phyloP scores from a whole-genome alignment of 345 rosid species.

The Eucalyptus viminalis region DNA sequence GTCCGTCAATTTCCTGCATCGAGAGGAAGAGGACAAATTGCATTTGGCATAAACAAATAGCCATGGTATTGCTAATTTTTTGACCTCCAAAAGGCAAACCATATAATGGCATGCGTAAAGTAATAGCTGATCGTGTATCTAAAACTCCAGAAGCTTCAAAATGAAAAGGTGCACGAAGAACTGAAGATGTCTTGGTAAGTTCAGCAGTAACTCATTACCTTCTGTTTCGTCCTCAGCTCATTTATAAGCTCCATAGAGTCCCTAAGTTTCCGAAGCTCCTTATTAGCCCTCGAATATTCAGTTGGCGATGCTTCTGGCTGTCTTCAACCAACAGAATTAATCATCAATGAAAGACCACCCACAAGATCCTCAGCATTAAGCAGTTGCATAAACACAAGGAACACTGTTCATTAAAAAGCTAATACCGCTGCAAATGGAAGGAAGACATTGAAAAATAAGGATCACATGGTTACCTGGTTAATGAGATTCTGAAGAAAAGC shows the following conservation, averaged over 20 bases:
- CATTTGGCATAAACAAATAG: background rate
- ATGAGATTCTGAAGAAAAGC: constrained; percentile 48
- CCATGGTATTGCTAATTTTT: background rate
- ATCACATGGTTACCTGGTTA: constrained; percentile 31
- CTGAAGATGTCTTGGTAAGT: background rate
- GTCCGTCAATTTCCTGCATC: constrained; percentile 61
- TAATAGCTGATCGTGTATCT: background rate
- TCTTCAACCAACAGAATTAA: constrained; percentile 40
- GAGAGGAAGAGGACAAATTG: background rate
- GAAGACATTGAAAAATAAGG: background rate
- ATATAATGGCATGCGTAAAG: background rate
- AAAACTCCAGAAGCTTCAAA: background rate
- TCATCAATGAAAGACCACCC: background rate
- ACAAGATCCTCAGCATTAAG: background rate
- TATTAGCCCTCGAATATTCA: constrained; percentile 72
- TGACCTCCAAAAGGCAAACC: background rate
- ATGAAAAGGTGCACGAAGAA: background rate
- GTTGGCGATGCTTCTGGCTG: constrained; percentile 83
- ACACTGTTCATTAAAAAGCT: background rate
- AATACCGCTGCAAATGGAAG: background rate
- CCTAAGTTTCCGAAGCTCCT: constrained; percentile 76
- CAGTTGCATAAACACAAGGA: background rate
- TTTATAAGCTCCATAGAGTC: constrained; percentile 67
- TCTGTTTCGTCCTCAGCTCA: constrained; percentile 58
- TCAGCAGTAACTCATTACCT: constrained; percentile 18